Conservation (phyloP, 2,329 filamentous ascomycete genomes). For the Diplodia intermedia region DNA sequence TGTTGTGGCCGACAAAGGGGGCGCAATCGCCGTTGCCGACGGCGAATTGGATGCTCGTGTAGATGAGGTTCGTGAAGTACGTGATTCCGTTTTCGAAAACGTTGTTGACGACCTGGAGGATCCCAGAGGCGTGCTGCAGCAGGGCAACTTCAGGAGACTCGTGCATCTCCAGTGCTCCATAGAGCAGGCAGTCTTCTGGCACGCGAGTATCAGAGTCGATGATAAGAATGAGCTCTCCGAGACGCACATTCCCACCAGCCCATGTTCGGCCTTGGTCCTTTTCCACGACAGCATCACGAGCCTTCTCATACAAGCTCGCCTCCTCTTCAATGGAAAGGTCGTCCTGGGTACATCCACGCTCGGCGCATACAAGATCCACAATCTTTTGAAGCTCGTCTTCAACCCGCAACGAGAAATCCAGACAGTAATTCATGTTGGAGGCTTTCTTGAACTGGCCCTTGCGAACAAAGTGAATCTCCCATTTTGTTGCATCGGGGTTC, state of each 20-base stretch:
- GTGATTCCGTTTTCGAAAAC: slow-evolving; percentile 36
- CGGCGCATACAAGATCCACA: background rate
- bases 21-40: slow-evolving; percentile 36
- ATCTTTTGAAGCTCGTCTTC: slow-evolving; percentile 58
- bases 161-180: slow-evolving; percentile 34
- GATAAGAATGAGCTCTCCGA: slow-evolving; percentile 75
- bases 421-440: slow-evolving; percentile 70
- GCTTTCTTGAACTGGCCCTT: slow-evolving; percentile 73
- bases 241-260: slow-evolving; percentile 76
- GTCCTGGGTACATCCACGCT: slow-evolving; percentile 36
- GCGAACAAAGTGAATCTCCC: slow-evolving; percentile 58
- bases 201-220: slow-evolving; percentile 43
- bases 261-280: slow-evolving; percentile 67
- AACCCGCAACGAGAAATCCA: slow-evolving; percentile 68
- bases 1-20: slow-evolving; percentile 37
- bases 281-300: slow-evolving; percentile 25
- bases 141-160: slow-evolving; percentile 34
- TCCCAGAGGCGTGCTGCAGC: slow-evolving; percentile 35
- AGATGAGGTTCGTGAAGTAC: slow-evolving; percentile 36
- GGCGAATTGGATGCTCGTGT: slow-evolving; percentile 34
- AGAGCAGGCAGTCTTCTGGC: slow-evolving; percentile 35
- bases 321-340: slow-evolving; percentile 36
- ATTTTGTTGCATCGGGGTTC: slow-evolving; percentile 58
- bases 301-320: slow-evolving; percentile 29
- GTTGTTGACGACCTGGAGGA: slow-evolving; percentile 34